Evolutionary conservation across 495 filamentous ascomycete genomes (phyloP).

Genomic region (Aspergillus funiculosus): DNA sequence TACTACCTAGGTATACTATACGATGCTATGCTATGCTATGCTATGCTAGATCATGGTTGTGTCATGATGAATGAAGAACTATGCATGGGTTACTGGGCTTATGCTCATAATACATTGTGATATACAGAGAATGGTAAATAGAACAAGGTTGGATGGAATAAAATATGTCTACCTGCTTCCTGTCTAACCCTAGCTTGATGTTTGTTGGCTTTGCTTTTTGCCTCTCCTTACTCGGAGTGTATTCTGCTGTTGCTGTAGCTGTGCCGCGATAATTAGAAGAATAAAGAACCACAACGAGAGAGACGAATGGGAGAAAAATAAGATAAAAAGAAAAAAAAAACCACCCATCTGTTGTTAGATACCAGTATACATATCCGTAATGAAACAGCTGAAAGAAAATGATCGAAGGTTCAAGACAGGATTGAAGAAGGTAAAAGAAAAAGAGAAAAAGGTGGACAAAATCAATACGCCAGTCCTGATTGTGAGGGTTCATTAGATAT

Average conservation of each 20-base stretch:
- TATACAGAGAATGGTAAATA: too few relatives aligned
- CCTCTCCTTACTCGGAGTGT: not conserved
- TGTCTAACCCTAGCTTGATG: conserved; percentile 4
- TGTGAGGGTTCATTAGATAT: conserved; percentile 25
- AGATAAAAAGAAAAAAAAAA: not conserved
- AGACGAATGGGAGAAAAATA: conserved; percentile 6
- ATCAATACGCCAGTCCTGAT: conserved; percentile 16
- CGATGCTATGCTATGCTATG: too few relatives aligned
- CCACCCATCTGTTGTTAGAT: conserved; percentile 1
- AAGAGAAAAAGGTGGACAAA: conserved; percentile 3
- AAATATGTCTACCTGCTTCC: not conserved
- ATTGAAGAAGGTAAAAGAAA: not conserved
- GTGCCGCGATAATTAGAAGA: not conserved
- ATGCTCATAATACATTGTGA: too few relatives aligned
- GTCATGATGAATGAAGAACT: too few relatives aligned
- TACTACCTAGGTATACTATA: too few relatives aligned
- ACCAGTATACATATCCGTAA: conserved; percentile 11
- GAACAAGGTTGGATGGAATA: not conserved
- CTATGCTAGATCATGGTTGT: too few relatives aligned
- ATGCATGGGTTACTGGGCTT: too few relatives aligned
- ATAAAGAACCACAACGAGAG: not conserved
- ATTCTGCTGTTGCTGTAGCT: not conserved
- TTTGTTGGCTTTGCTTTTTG: conserved; percentile 1
- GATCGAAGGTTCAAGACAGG: too few relatives aligned
- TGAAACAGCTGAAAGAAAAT: conserved; percentile 2